Conservation (phyloP, 805 yeast genomes). For the Ascoidea rubescens region DNA sequence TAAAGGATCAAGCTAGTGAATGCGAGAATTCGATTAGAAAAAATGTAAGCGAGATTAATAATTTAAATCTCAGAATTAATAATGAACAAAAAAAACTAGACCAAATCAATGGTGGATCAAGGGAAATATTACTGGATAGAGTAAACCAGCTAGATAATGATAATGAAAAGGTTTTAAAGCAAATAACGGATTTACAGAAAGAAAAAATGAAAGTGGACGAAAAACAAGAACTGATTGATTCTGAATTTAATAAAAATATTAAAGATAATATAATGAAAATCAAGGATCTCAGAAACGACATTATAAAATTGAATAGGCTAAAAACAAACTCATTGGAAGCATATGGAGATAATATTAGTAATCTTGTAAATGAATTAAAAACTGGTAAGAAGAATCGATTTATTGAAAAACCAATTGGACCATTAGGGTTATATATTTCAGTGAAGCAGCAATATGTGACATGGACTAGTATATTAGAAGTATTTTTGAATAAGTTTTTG, state of each 20-base stretch:
- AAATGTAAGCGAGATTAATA: constrained; percentile 14
- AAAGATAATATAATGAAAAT: constrained; percentile 19
- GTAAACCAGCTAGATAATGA: constrained; percentile 16
- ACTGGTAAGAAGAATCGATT: constrained; percentile 20
- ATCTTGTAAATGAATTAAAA: constrained; percentile 27
- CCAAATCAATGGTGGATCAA: constrained; percentile 26
- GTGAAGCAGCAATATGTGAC: constrained; percentile 37
- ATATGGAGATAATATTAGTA: constrained; percentile 33
- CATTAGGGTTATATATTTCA: constrained; percentile 50
- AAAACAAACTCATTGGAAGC: constrained; percentile 21
- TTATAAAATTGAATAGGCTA: constrained; percentile 6
- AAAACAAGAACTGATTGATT: neutral
- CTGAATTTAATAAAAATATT: constrained; percentile 14
- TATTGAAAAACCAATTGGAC: constrained; percentile 57
- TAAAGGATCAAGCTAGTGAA: constrained; percentile 11
- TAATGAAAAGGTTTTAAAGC: constrained; percentile 7
- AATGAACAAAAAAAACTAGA: constrained; percentile 26
- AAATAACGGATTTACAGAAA: constrained; percentile 5
- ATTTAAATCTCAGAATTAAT: constrained; percentile 14
- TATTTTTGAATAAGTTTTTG: constrained; percentile 32
- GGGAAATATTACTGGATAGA: constrained; percentile 10
- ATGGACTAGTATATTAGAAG: constrained; percentile 54
- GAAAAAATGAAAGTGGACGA: constrained; percentile 4
- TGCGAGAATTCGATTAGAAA: constrained; percentile 1
- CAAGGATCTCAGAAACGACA: constrained; percentile 9